A percentile compares a stretch with the other conserved stretches of the same genome.
Conservation (phyloP, 306 rosid genomes). For the Fragaria ananassa region DNA sequence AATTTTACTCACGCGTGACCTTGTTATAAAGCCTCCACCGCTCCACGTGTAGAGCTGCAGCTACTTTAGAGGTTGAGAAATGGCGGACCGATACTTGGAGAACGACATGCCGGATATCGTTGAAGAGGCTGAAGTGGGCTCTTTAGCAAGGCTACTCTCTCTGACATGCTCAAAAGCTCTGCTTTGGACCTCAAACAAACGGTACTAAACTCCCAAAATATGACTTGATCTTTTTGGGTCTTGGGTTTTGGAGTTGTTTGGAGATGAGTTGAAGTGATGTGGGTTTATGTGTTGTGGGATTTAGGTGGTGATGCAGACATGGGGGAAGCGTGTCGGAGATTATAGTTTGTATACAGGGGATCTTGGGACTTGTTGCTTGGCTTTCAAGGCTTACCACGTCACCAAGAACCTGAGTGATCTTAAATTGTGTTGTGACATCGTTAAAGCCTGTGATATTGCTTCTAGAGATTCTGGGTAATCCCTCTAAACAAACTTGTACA, state of each 20-base stretch:
- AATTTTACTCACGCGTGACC: neutral
- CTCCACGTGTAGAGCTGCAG: neutral
- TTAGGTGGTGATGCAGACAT: constrained; percentile 78
- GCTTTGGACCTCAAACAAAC: constrained; percentile 59
- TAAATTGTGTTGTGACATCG: constrained; percentile 58
- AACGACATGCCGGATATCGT: constrained; percentile 57
- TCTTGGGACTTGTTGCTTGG: constrained; percentile 71
- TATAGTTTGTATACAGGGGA: constrained; percentile 67
- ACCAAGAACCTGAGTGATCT: constrained; percentile 59
- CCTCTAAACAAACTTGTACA: neutral
- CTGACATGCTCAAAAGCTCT: constrained; percentile 30
- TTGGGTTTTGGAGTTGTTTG: constrained; percentile 7
- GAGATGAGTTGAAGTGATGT: neutral
- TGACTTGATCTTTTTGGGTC: neutral
- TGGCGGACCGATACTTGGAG: constrained; percentile 74
- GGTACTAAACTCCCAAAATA: constrained; percentile 35
- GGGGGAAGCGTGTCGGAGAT: constrained; percentile 64
- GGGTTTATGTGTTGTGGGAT: constrained; percentile 24
- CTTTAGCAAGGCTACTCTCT: constrained; percentile 47
- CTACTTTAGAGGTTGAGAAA: constrained; percentile 9
- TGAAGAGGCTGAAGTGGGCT: constrained; percentile 25
- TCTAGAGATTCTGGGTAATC: constrained; percentile 58
- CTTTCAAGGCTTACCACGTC: constrained; percentile 60
- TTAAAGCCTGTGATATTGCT: constrained; percentile 70
- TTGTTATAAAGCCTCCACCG: neutral